Conservation (phyloP, 148 eudicot genomes). For the Vaccinium myrtillus region DNA sequence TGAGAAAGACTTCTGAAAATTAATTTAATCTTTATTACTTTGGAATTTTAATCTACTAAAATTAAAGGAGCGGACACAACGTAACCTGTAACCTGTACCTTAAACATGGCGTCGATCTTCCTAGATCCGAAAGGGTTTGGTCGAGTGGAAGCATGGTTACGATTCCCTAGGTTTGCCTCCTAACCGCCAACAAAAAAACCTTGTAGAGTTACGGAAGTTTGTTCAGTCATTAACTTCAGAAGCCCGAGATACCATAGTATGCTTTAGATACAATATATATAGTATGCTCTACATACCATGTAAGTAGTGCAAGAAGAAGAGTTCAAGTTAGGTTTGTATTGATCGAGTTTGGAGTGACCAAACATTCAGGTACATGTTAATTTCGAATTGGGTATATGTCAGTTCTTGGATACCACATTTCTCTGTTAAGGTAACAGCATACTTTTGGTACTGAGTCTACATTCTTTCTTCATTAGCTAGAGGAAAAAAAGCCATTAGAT, state of each 20-base stretch:
- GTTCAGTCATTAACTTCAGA: background rate
- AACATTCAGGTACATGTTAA: constrained; percentile 34
- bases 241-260: background rate
- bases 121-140: background rate
- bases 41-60: too few relatives aligned
- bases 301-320: background rate
- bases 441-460: background rate
- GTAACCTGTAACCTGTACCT: too few relatives aligned
- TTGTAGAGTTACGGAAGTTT: too few relatives aligned
- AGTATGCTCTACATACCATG: background rate
- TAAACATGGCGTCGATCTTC: too few relatives aligned
- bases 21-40: background rate
- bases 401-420: constrained; percentile 14
- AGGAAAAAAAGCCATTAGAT: background rate
- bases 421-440: constrained; percentile 2
- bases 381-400: constrained; percentile 35
- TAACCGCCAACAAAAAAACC: background rate
- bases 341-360: constrained; percentile 19
- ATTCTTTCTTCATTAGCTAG: background rate
- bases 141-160: background rate
- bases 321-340: constrained; percentile 13
- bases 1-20: background rate
- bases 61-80: too few relatives aligned
- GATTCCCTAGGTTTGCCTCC: background rate
- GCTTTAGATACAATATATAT: background rate